A percentile compares a stretch with the other conserved stretches of the same genome.
Evolutionary conservation across 306 rosid species (phyloP).

Genomic region (Cucurbita maxima): DNA sequence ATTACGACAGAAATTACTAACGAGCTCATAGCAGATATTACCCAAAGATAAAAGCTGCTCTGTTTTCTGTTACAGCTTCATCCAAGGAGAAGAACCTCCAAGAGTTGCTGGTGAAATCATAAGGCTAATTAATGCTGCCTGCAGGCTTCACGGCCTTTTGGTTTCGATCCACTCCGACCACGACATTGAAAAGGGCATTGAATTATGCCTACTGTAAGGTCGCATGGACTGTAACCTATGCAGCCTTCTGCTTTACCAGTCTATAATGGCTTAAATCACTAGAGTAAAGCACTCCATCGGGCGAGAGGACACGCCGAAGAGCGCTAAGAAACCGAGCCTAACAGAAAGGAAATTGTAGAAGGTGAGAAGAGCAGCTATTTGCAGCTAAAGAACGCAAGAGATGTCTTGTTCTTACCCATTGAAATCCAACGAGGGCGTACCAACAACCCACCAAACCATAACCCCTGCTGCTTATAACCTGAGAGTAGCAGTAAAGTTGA

Average conservation of each 20-base stretch:
- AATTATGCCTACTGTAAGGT: not conserved
- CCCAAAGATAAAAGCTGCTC: no score
- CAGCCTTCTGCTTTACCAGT: not conserved
- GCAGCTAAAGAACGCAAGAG: not conserved
- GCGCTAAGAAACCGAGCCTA: not conserved
- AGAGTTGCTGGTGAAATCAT: no score
- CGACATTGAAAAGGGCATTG: not conserved
- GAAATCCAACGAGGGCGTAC: not conserved
- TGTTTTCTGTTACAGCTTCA: no score
- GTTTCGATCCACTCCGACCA: not conserved
- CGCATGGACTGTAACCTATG: not conserved
- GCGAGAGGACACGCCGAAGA: not conserved
- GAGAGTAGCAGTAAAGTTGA: not conserved
- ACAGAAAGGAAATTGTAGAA: not conserved
- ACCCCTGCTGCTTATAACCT: not conserved
- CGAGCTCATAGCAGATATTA: no score
- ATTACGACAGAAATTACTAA: no score
- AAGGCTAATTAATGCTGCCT: no score
- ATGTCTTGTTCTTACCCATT: not conserved
- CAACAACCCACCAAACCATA: not conserved
- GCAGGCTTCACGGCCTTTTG: not conserved
- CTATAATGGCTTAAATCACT: not conserved
- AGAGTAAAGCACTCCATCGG: not conserved
- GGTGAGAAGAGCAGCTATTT: not conserved
- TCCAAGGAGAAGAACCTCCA: no score